A percentile compares a stretch with the other conserved stretches of the same genome.
phyloP scores from a whole-genome alignment of 495 filamentous ascomycete species.

The Penicillium cataractarum region DNA sequence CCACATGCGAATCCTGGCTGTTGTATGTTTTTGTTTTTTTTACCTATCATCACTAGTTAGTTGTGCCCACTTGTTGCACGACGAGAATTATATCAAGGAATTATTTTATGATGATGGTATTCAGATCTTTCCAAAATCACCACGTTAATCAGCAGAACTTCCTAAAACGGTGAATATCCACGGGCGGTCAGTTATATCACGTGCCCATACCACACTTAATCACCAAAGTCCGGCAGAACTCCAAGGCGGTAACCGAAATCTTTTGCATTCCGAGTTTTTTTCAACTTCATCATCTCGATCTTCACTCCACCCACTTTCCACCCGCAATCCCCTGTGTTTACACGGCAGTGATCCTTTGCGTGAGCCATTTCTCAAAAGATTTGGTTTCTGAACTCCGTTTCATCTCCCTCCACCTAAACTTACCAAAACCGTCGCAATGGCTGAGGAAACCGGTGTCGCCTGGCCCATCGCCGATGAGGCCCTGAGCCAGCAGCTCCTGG shows the following conservation, averaged over 20 bases:
- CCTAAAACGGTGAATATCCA: neutral
- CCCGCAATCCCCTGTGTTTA: constrained; percentile 22
- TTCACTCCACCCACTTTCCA: constrained; percentile 17
- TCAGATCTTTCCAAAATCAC: too few relatives aligned
- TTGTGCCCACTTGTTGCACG: too few relatives aligned
- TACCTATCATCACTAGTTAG: too few relatives aligned
- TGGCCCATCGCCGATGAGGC: constrained; percentile 87
- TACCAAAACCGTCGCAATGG: constrained; percentile 31
- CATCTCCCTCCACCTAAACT: constrained; percentile 5
- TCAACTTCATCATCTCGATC: constrained; percentile 5
- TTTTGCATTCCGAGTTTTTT: constrained; percentile 4
- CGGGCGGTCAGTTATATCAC: neutral
- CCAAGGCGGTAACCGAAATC: neutral
- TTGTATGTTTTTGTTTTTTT: too few relatives aligned
- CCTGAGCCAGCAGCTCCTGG: constrained; percentile 79
- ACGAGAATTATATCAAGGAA: too few relatives aligned
- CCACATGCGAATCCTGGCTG: too few relatives aligned
- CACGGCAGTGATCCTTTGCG: constrained; percentile 50
- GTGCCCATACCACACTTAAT: neutral
- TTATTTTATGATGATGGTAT: too few relatives aligned
- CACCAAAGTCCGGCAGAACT: neutral
- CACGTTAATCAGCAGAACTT: too few relatives aligned
- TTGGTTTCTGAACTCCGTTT: constrained; percentile 23
- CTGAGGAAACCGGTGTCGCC: constrained; percentile 56
- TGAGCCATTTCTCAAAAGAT: constrained; percentile 43